Conservation (phyloP, 1,284 basidiomycete species). For the Pholiota adiposa region DNA sequence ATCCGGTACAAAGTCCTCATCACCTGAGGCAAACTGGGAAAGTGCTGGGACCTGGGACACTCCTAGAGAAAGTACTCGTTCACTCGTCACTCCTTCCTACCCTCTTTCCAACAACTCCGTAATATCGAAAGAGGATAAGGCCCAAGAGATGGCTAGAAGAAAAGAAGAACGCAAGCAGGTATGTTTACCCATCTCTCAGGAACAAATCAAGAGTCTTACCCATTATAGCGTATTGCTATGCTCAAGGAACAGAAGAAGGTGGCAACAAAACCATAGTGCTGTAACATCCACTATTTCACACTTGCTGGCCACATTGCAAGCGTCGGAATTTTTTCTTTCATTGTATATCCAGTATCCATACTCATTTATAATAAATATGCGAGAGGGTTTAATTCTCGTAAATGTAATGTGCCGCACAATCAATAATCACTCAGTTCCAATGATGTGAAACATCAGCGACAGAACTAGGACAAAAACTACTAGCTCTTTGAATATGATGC, state of each 20-base stretch:
- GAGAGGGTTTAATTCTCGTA: no score
- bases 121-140: slow-evolving; percentile 87
- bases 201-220: slow-evolving; percentile 3
- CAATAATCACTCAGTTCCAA: no score
- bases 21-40: slow-evolving; percentile 28
- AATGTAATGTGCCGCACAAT: no score
- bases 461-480: not conserved
- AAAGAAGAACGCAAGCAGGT: slow-evolving; percentile 89
- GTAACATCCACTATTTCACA: not conserved
- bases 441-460: no score
- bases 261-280: slow-evolving; percentile 26
- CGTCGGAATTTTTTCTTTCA: not conserved
- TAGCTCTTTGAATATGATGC: no score
- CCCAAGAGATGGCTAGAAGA: slow-evolving; percentile 84
- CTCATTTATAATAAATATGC: not conserved
- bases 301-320: no score
- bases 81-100: slow-evolving; percentile 19
- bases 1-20: slow-evolving; percentile 22
- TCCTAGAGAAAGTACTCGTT: slow-evolving; percentile 9
- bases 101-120: slow-evolving; percentile 33
- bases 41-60: slow-evolving; percentile 26
- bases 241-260: slow-evolving; percentile 74
- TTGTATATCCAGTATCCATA: not conserved
- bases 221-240: slow-evolving; percentile 62
- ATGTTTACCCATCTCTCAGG: no score